Evolutionary conservation across 768 basidiomycete species (phyloP).

Genomic region (Russula lepida): DNA sequence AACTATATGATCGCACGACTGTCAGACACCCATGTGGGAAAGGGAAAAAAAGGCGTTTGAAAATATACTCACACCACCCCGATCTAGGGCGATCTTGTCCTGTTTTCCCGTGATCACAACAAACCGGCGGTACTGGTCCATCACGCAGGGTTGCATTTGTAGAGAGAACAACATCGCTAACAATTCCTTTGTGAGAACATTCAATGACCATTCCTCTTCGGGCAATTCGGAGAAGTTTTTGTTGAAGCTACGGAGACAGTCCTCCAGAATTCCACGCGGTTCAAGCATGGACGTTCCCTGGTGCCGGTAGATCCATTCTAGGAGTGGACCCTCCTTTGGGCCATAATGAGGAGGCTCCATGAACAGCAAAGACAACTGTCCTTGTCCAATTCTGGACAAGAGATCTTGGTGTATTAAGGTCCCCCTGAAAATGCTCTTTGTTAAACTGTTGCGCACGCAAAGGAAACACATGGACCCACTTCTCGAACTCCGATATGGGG

Average conservation of each 20-base stretch:
- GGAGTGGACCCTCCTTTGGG: not conserved
- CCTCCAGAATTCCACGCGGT: constrained; percentile 37
- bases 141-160: constrained; percentile 55
- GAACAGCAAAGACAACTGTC: constrained; percentile 42
- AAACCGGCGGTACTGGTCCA: constrained; percentile 56
- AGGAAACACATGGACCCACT: not conserved
- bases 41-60: constrained; percentile 2
- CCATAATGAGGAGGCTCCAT: constrained; percentile 38
- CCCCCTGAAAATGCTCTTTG: constrained; percentile 19
- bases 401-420: constrained; percentile 24
- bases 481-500: constrained; percentile 19
- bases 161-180: constrained; percentile 27
- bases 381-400: constrained; percentile 45
- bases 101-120: constrained; percentile 42
- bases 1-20: constrained; percentile 32
- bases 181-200: constrained; percentile 42
- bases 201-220: constrained; percentile 28
- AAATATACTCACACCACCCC: constrained; percentile 40
- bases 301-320: constrained; percentile 14
- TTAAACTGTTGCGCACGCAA: not conserved
- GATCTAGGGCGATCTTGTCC: constrained; percentile 27
- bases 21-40: constrained; percentile 4
- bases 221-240: constrained; percentile 31
- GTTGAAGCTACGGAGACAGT: constrained; percentile 36
- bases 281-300: constrained; percentile 20